These are phyloP conservation scores for Boletus speciosus DNA, from an alignment of 768 basidiomycete species.

Conservation along the genomic window DNA sequence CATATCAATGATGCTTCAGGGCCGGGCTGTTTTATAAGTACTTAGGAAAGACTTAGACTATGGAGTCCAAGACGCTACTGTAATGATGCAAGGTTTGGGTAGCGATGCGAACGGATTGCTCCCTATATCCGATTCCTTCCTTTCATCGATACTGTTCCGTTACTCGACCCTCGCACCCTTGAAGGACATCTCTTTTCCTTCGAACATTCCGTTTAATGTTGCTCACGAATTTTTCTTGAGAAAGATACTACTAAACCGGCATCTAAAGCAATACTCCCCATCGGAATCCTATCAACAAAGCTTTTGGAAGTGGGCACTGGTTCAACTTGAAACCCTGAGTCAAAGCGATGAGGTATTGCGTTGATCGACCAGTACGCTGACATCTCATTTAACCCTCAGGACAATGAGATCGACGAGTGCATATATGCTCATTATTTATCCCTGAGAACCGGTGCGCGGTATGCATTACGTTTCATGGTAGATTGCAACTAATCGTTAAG, in stretches of 20 bases:
- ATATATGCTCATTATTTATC: slow-evolving; percentile 63
- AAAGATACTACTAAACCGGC: slow-evolving; percentile 47
- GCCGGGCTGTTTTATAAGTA: background rate
- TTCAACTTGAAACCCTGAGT: slow-evolving; percentile 45
- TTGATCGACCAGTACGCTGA: background rate
- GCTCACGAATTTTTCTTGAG: slow-evolving; percentile 56
- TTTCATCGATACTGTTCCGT: slow-evolving; percentile 46
- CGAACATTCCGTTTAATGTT: slow-evolving; percentile 31
- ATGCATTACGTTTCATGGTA: slow-evolving; percentile 1
- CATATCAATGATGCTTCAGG: slow-evolving; percentile 12
- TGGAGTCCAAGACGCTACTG: too few relatives aligned
- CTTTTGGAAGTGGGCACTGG: slow-evolving; percentile 76
- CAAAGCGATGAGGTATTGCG: slow-evolving; percentile 45
- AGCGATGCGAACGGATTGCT: background rate
- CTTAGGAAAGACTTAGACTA: too few relatives aligned
- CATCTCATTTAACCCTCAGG: slow-evolving; percentile 31
- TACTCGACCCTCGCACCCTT: slow-evolving; percentile 53
- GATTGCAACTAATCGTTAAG: background rate
- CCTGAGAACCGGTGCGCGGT: slow-evolving; percentile 36
- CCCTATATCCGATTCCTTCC: background rate
- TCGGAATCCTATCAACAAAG: slow-evolving; percentile 55
- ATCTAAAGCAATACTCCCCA: slow-evolving; percentile 59
- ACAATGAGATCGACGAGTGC: slow-evolving; percentile 59
- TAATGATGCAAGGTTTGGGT: background rate
- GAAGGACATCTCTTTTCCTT: slow-evolving; percentile 41